Conservation (phyloP, 768 basidiomycete species). For the Tubosaeta brunneosetosa region DNA sequence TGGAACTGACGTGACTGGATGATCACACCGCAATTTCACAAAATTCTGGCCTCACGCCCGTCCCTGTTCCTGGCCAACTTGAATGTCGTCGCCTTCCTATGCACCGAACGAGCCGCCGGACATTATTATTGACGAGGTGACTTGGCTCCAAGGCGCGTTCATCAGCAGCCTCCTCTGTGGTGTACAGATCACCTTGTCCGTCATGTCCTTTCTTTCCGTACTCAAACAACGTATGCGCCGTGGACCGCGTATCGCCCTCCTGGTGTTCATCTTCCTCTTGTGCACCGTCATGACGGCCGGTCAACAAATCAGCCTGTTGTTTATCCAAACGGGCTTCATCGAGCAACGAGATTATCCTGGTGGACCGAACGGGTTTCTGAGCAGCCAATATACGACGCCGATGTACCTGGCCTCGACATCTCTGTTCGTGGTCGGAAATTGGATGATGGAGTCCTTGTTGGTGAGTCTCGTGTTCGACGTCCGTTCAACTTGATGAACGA, state of each 20-base stretch:
- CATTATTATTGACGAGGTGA: conserved; percentile 3
- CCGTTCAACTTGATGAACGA: too few species aligned
- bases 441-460: conserved; percentile 21
- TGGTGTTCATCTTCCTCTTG: conserved; percentile 13
- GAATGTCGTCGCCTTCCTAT: conserved; percentile 5
- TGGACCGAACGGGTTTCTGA: conserved; percentile 12
- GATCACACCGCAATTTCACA: conserved; percentile 6
- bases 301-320: conserved; percentile 9
- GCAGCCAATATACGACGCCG: background rate
- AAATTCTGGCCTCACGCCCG: background rate
- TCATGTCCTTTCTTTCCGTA: conserved; percentile 16
- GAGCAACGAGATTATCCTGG: conserved; percentile 10
- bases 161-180: conserved; percentile 19
- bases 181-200: conserved; percentile 15
- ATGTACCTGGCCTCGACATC: conserved; percentile 1
- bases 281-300: conserved; percentile 15
- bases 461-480: conserved; percentile 5
- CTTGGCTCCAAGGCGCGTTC: conserved; percentile 23
- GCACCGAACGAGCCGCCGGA: background rate
- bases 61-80: background rate
- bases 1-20: background rate
- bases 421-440: conserved; percentile 16
- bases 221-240: conserved; percentile 10
- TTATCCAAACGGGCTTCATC: conserved; percentile 15
- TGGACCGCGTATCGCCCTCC: conserved; percentile 10